A percentile compares a stretch with the other conserved stretches of the same genome.
Conservation (phyloP, 2,329 filamentous ascomycete species). For the Pseudogymnoascus sp. region DNA sequence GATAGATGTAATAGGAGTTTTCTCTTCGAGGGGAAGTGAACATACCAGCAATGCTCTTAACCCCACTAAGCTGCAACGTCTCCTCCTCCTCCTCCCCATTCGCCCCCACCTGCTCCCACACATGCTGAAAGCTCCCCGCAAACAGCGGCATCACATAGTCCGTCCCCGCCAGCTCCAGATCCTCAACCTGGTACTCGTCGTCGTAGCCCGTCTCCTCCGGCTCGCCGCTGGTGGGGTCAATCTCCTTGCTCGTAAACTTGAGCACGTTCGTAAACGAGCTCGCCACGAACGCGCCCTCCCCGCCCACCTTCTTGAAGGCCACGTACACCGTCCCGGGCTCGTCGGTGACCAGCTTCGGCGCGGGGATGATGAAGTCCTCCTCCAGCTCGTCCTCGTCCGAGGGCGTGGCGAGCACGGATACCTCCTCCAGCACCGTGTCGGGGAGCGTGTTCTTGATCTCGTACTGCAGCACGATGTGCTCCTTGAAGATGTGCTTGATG, state of each 20-base stretch:
- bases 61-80: conserved; percentile 76
- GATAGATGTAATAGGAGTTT: background rate
- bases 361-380: conserved; percentile 90
- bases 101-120: conserved; percentile 92
- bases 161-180: conserved; percentile 81
- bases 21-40: background rate
- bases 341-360: conserved; percentile 71
- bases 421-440: conserved; percentile 82
- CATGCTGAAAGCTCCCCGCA: conserved; percentile 86
- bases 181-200: conserved; percentile 94
- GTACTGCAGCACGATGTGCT: conserved; percentile 91
- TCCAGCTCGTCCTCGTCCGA: conserved; percentile 74
- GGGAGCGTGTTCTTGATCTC: conserved; percentile 96
- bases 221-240: conserved; percentile 88
- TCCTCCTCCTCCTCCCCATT: conserved; percentile 83
- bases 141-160: conserved; percentile 94
- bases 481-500: conserved; percentile 96
- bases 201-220: conserved; percentile 90
- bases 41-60: conserved; percentile 85
- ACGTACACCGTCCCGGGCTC: conserved; percentile 92
- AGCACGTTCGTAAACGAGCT: conserved; percentile 84
- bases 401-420: conserved; percentile 73
- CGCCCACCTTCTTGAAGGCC: conserved; percentile 76
- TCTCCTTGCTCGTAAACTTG: conserved; percentile 97
- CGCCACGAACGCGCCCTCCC: conserved; percentile 67